Base-by-base conservation (phyloP, 108 stramenopile species). In the Fistulifera solaris region DNA sequence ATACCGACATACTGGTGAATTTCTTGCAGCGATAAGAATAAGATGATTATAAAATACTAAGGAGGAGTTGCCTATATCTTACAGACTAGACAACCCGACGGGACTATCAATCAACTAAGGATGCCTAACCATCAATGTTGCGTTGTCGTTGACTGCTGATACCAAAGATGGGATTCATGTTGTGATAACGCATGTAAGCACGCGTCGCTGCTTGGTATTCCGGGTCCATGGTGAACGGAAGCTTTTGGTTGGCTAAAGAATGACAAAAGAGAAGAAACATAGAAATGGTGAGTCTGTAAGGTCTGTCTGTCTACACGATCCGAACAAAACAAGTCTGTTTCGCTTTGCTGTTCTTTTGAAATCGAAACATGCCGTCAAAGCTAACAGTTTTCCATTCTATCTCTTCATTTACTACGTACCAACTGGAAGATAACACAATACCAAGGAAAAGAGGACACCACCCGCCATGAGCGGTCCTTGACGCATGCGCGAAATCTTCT, bases 121-220 rank as follows among this genome's bases (percentile, higher is more conserved):
- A 40, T 14, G 11, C 44, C 10, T 22, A 45, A 8, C 17, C 17
- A 45, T 23, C n/a, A 16, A n/a, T 27, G 25, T 26, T 19, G 22
- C 71, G 67, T 21, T 65, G 73, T 40, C 63, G 52, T 78, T 82
- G 80, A 67, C 79, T 81, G 59, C 78, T 80, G 59, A 83, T 77
- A 53, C 89, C 89, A 56, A 60, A 86, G 65, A 90, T 90, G 14
- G 89, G 89, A 62, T 90, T 90, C 85, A 90, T 90, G 64, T 90
- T 90, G 83, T 90, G 89, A 67, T 90, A 90, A 65, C 89, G 85
- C 89, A 90, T 90, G 78, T 90, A 90, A 1, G 89, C 89, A 54
- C 89, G 77, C 50, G 84, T 81, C 22, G 85, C 85, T 13, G 85
- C 85, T 44, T 59, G 65, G 72, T 90, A 84, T 66, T 90, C 85